These are phyloP conservation scores for Aspergillus incahuasiensis DNA, from an alignment of 495 filamentous ascomycete genomes.

Conservation along the genomic window DNA sequence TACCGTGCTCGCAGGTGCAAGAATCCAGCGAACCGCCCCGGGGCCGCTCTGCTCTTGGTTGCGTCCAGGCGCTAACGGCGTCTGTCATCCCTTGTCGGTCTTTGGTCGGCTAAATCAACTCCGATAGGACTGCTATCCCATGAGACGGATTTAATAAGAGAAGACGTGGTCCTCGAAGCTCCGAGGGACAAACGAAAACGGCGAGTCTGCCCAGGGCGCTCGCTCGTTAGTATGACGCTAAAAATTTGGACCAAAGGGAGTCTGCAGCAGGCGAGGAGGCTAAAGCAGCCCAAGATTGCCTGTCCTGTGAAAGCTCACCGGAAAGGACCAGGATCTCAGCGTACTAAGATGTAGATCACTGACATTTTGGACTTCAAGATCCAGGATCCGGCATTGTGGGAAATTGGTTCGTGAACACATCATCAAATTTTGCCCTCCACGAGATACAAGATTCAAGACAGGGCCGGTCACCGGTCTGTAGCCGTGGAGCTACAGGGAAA, in stretches of 20 bases:
- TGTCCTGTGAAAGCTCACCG: background rate
- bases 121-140: background rate
- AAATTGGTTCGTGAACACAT: background rate
- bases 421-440: slow-evolving; percentile 9
- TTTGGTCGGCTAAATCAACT: background rate
- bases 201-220: background rate
- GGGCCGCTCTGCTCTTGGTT: background rate
- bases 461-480: background rate
- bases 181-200: background rate
- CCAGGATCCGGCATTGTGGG: background rate
- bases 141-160: background rate
- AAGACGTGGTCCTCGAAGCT: background rate
- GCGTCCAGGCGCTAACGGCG: background rate
- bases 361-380: background rate
- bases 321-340: background rate
- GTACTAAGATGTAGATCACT: slow-evolving; percentile 6
- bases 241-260: background rate
- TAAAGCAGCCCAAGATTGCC: slow-evolving; percentile 3
- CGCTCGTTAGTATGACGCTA: slow-evolving; percentile 6
- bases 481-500: background rate
- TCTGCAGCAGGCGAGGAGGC: slow-evolving; percentile 2
- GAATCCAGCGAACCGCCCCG: background rate
- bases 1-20: background rate
- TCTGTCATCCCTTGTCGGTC: background rate
- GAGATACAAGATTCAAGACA: background rate